These are phyloP conservation scores for Sugiyamaella novakii DNA, from an alignment of 1,139 yeast species.

Conservation along the genomic window DNA sequence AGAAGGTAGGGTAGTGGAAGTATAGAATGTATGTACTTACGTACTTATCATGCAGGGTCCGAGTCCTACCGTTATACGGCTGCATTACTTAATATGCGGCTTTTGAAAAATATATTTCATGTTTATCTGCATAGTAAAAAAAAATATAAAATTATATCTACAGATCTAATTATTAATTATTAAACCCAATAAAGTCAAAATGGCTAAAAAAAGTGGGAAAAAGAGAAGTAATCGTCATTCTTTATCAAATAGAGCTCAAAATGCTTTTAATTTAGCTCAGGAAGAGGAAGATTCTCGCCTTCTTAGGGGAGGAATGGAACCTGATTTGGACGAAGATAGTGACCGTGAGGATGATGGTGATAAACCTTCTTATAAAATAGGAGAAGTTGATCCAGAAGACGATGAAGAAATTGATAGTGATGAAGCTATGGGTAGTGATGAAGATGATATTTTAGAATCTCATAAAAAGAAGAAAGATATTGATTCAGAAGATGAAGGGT, in stretches of 20 bases:
- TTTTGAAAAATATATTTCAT: neutral
- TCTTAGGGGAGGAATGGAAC: constrained; percentile 41
- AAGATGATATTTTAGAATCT: constrained; percentile 34
- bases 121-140: constrained; percentile 1
- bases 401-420: constrained; percentile 51
- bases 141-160: constrained; percentile 1
- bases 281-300: constrained; percentile 22
- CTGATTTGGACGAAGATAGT: constrained; percentile 39
- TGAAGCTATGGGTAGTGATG: constrained; percentile 43
- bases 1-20: constrained; percentile 26
- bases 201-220: constrained; percentile 21
- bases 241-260: constrained; percentile 36
- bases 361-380: constrained; percentile 36
- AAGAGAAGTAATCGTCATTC: constrained; percentile 20
- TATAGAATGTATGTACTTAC: too few species aligned
- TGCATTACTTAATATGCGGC: constrained; percentile 1
- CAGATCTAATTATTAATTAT: neutral
- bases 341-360: constrained; percentile 34
- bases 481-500: constrained; percentile 44
- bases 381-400: constrained; percentile 42
- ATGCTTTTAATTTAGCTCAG: constrained; percentile 56
- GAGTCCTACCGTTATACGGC: constrained; percentile 9
- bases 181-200: neutral
- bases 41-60: constrained; percentile 16
- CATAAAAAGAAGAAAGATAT: constrained; percentile 27